Evolutionary conservation across 495 filamentous ascomycete genomes (phyloP), one percentile per base, ranked within the genome.

Genomic region (Neurospora intermedia): DNA sequence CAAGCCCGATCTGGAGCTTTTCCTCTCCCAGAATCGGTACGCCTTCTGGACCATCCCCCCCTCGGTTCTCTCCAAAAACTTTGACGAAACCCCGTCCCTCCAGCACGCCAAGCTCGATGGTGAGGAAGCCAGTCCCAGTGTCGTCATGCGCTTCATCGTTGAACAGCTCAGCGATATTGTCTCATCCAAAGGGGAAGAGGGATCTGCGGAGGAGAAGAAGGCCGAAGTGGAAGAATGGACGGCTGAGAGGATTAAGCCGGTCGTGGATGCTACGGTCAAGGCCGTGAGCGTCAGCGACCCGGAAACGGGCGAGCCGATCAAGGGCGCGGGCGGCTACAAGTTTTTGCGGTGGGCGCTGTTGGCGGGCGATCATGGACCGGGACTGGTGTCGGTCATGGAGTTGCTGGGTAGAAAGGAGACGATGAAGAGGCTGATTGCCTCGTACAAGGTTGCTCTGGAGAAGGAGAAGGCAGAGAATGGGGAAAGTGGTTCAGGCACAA

Each of bases 331-430:
- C 70, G 79, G 83, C 8, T 83, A 89, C 76, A 81, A 85, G 54
- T 87, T 91, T 73, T 80, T 94, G 71, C 87, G 93, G 69, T 92
- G 92, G 89, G 89, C 89, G 1, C 69, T 95, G 41, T 78, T 84
- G 0, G 91, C 82, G 20, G 87, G 86, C 10, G 81, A 82, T 11
- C 81, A 86, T 4, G 93, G 93, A 0, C 90, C 91, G 15, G 77
- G 83, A 2, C 81, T 91, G 27, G 83, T 85, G 0, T 81, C 86
- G 40, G 88, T 84, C 18, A 89, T 96, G 87, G 79, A 70, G 18
- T 81, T 91, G 2, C 78, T 96, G 11, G 92, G 93, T 0, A 86
- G 83, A 73, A 84, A 86, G 7, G 88, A 91, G 80, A 84, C 85
- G 1, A 45, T 92, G 38, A 77, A 77, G 43, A 83, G 93, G 38